Percentiles rank a stretch among this genome's conserved stretches.
These are phyloP conservation scores for Globisporangium abappressorium DNA, from an alignment of 352 stramenopile species.

Conservation along the genomic window DNA sequence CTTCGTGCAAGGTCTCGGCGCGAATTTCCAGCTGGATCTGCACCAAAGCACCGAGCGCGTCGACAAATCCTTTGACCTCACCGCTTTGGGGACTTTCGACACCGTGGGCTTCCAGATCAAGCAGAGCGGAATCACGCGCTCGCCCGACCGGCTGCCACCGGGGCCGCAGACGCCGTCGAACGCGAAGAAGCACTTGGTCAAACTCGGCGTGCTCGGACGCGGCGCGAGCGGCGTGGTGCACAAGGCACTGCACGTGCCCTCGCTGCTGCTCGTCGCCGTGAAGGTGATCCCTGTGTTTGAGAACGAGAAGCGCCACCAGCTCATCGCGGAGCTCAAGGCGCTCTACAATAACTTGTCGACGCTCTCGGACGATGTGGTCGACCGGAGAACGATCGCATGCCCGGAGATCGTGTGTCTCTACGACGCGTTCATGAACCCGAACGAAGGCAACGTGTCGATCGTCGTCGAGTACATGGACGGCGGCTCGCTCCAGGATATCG, in stretches of 20 bases:
- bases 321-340: conserved; percentile 84
- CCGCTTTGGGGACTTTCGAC: conserved; percentile 78
- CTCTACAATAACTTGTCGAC: conserved; percentile 86
- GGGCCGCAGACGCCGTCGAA: conserved; percentile 43
- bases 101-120: conserved; percentile 83
- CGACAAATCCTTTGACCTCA: conserved; percentile 79
- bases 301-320: conserved; percentile 82
- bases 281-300: conserved; percentile 92
- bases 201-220: conserved; percentile 73
- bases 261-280: conserved; percentile 85
- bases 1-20: conserved; percentile 60
- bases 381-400: conserved; percentile 53
- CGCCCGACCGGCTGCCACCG: conserved; percentile 37
- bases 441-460: conserved; percentile 90
- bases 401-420: conserved; percentile 90
- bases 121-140: conserved; percentile 72
- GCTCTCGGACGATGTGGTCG: conserved; percentile 47
- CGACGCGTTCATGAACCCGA: conserved; percentile 92
- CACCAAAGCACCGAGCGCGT: conserved; percentile 56
- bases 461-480: conserved; percentile 96
- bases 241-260: conserved; percentile 88
- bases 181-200: conserved; percentile 80
- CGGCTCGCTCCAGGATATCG: conserved; percentile 92
- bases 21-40: conserved; percentile 73
- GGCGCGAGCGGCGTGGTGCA: conserved; percentile 88